phyloP scores from a whole-genome alignment of 1,284 basidiomycete genomes.

The Rhodotorula sp. region DNA sequence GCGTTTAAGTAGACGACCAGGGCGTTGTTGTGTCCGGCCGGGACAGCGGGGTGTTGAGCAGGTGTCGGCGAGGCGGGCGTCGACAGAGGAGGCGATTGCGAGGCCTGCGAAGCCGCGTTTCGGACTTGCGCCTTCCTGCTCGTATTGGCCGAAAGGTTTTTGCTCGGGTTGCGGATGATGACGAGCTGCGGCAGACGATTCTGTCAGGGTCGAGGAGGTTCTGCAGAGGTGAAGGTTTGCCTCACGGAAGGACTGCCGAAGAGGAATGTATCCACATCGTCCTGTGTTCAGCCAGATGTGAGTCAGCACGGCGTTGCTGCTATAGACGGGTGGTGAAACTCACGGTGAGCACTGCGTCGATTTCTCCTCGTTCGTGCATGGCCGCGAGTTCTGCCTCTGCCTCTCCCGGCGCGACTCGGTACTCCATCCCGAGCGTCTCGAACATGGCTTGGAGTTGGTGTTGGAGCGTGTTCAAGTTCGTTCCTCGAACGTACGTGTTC shows the following conservation, averaged over 20 bases:
- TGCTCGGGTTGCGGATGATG: constrained; percentile 65
- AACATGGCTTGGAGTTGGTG: constrained; percentile 75
- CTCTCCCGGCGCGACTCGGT: constrained; percentile 76
- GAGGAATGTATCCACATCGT: constrained; percentile 88
- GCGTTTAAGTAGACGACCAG: constrained; percentile 30
- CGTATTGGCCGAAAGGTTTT: constrained; percentile 56
- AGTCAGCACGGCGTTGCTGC: not conserved
- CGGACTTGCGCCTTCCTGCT: constrained; percentile 6
- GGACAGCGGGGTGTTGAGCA: not conserved
- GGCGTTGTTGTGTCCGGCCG: not conserved
- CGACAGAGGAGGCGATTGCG: not conserved
- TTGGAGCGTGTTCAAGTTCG: constrained; percentile 57
- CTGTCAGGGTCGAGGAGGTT: not conserved
- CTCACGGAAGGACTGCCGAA: constrained; percentile 76
- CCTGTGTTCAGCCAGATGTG: constrained; percentile 45
- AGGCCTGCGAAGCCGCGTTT: not conserved
- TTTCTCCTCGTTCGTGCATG: constrained; percentile 72
- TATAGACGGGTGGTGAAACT: not conserved
- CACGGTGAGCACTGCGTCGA: constrained; percentile 80
- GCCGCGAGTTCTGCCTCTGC: constrained; percentile 94
- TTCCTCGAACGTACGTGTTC: constrained; percentile 64
- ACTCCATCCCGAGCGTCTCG: constrained; percentile 23
- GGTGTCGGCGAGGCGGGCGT: constrained; percentile 1
- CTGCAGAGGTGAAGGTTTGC: not conserved
- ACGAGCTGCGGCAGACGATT: constrained; percentile 53